Conservation (phyloP, 257 asterid species). For the Cruciata laevipes region DNA sequence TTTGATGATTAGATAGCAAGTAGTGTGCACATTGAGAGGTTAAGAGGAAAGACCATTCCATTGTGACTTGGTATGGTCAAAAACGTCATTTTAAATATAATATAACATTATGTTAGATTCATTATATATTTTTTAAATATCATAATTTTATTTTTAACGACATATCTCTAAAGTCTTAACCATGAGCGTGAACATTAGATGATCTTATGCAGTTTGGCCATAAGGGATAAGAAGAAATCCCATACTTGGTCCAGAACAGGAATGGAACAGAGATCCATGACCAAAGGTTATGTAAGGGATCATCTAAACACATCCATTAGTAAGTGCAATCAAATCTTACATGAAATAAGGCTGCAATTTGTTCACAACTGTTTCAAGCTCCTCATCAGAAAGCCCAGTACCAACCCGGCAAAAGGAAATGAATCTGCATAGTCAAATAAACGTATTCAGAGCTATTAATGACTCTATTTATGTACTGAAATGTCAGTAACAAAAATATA, state of each 20-base stretch:
- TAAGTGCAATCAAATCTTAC: slow-evolving; percentile 26
- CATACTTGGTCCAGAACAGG: neutral
- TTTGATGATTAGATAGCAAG: no score
- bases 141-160: no score
- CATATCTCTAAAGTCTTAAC: no score
- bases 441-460: slow-evolving; percentile 22
- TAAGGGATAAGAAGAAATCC: no score
- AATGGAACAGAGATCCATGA: neutral
- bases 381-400: slow-evolving; percentile 95
- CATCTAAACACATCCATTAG: neutral
- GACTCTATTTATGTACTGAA: neutral
- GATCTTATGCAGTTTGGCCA: neutral
- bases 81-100: no score
- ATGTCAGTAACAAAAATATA: neutral
- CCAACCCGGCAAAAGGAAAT: slow-evolving; percentile 97
- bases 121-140: no score
- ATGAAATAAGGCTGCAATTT: slow-evolving; percentile 82
- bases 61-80: no score
- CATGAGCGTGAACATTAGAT: no score
- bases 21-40: no score
- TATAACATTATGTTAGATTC: no score
- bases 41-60: no score
- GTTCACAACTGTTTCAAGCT: slow-evolving; percentile 65
- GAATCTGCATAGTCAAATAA: slow-evolving; percentile 61
- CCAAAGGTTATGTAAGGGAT: neutral